These are phyloP conservation scores for Hymenoscyphus occultus DNA, from an alignment of 2,329 filamentous ascomycete species.

Conservation along the genomic window DNA sequence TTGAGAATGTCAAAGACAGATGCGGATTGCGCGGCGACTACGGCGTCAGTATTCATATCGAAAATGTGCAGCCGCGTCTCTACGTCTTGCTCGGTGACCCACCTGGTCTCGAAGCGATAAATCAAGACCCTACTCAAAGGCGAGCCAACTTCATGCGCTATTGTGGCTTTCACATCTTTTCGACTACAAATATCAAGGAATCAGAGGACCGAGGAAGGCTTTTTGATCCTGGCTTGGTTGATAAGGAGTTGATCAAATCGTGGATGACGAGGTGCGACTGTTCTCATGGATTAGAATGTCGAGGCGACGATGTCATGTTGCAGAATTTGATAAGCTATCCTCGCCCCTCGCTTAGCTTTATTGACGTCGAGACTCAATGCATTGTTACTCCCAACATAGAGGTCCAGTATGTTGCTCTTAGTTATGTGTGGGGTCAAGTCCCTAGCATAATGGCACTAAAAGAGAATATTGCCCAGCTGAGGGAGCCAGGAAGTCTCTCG, in stretches of 20 bases:
- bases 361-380: background rate
- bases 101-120: background rate
- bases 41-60: background rate
- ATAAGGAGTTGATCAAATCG: conserved; percentile 1
- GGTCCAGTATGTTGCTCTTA: conserved; percentile 1
- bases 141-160: background rate
- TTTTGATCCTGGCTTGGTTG: background rate
- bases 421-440: conserved; percentile 5
- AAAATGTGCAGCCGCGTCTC: background rate
- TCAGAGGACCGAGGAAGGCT: background rate
- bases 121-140: background rate
- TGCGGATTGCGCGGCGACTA: conserved; percentile 3
- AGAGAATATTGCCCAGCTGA: background rate
- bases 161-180: conserved; percentile 1
- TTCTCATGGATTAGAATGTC: background rate
- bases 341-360: background rate
- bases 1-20: background rate
- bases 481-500: background rate
- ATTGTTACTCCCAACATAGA: background rate
- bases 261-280: background rate
- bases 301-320: background rate
- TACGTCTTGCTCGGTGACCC: background rate
- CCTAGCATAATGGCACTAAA: background rate
- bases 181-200: background rate
- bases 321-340: background rate